Percentiles rank a stretch among this genome's conserved stretches.
phyloP scores from a whole-genome alignment of 352 stramenopile species.

The Thalassiosira oceanica region DNA sequence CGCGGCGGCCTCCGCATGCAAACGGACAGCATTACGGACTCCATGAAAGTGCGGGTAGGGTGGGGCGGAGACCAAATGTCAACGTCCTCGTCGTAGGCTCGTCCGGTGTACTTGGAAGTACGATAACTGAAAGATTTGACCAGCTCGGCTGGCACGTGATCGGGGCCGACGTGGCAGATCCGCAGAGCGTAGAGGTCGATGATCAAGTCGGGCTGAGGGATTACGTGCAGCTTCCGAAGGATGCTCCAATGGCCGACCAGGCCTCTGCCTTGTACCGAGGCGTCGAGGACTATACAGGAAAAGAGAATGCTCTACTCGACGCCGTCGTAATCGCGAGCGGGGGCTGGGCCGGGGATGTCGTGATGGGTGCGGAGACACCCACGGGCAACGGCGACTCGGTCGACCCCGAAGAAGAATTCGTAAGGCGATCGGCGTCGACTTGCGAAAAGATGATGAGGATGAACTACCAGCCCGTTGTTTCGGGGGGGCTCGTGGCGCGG shows the following conservation, averaged over 20 bases:
- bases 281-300: constrained; percentile 20
- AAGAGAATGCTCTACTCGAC: constrained; percentile 24
- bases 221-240: constrained; percentile 17
- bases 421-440: constrained; percentile 29
- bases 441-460: constrained; percentile 64
- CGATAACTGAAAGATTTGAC: constrained; percentile 41
- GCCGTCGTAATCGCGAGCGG: constrained; percentile 58
- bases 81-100: constrained; percentile 68
- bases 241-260: constrained; percentile 32
- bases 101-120: constrained; percentile 49
- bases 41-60: too few relatives aligned
- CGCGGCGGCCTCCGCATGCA: too few relatives aligned
- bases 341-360: constrained; percentile 57
- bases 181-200: background rate
- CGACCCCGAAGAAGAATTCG: constrained; percentile 20
- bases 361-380: background rate
- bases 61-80: too few relatives aligned
- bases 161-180: constrained; percentile 56
- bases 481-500: constrained; percentile 54
- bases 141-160: constrained; percentile 48
- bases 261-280: constrained; percentile 43
- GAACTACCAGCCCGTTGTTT: constrained; percentile 72
- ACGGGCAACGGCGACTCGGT: constrained; percentile 8
- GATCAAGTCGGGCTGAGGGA: constrained; percentile 3
- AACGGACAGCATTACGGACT: too few relatives aligned